Evolutionary conservation across 2,329 filamentous ascomycete genomes (phyloP).

Genomic region (Diaporthe sp.): DNA sequence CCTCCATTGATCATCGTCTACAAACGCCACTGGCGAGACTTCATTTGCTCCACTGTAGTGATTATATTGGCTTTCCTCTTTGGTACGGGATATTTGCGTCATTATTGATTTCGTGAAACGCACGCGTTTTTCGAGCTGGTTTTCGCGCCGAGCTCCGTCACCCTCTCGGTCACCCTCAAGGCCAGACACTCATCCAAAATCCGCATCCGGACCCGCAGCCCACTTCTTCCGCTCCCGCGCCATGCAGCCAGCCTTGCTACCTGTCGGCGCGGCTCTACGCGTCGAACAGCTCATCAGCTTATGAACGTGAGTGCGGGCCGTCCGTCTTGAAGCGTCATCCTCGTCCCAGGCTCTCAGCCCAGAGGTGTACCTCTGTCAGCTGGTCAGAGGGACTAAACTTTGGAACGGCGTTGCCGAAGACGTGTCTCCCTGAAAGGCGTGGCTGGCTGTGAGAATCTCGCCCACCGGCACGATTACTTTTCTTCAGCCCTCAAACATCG

Average conservation of each 20-base stretch:
- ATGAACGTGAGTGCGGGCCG: conserved; percentile 16
- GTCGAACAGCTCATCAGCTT: conserved; percentile 23
- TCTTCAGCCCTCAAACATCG: conserved; percentile 3
- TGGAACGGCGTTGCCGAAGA: neutral
- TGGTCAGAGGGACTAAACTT: neutral
- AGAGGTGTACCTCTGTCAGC: neutral
- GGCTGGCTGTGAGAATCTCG: conserved; percentile 1
- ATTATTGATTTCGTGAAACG: conserved; percentile 10
- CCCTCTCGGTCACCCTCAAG: neutral
- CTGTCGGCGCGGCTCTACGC: conserved; percentile 28
- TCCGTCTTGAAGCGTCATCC: neutral
- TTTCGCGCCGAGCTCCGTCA: conserved; percentile 29
- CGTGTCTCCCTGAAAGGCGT: neutral
- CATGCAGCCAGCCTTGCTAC: conserved; percentile 31
- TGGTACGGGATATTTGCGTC: neutral
- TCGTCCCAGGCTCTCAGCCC: neutral
- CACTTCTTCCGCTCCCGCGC: neutral
- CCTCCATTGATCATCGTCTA: neutral
- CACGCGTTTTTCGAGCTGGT: neutral
- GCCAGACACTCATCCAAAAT: neutral
- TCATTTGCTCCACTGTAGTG: conserved; percentile 22
- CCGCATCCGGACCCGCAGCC: neutral
- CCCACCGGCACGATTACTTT: conserved; percentile 5
- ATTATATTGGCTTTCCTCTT: conserved; percentile 19
- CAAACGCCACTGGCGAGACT: conserved; percentile 25